Evolutionary conservation across 768 basidiomycete genomes (phyloP).

Genomic region (Trametes meyenii): DNA sequence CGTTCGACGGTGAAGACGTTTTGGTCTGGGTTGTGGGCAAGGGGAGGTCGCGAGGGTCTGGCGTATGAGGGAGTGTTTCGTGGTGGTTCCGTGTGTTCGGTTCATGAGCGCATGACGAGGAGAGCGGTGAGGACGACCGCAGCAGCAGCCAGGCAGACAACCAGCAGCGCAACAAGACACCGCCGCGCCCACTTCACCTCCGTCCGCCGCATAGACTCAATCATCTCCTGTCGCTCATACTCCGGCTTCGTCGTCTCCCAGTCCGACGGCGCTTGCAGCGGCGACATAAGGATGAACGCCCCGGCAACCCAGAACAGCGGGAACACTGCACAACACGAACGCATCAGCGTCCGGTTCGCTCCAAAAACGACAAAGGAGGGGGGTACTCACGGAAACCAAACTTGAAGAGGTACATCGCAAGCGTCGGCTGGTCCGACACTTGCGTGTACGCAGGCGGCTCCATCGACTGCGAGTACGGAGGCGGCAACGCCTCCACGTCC

Average conservation of each 20-base stretch:
- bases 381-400: constrained; percentile 50
- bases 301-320: constrained; percentile 52
- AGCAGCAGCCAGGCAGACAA: constrained; percentile 25
- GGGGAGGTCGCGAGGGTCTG: not conserved
- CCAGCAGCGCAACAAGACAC: constrained; percentile 35
- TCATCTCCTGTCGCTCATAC: constrained; percentile 37
- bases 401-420: constrained; percentile 52
- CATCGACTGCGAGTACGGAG: constrained; percentile 34
- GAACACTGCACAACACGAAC: constrained; percentile 40
- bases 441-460: constrained; percentile 40
- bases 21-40: too few species aligned
- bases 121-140: constrained; percentile 23
- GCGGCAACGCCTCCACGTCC: constrained; percentile 30
- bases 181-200: constrained; percentile 48
- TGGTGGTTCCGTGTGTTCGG: not conserved
- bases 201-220: constrained; percentile 37
- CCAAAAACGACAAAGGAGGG: not conserved
- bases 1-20: too few species aligned
- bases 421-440: constrained; percentile 43
- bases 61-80: not conserved
- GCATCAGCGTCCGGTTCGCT: not conserved
- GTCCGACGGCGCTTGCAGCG: constrained; percentile 40
- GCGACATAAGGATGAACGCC: constrained; percentile 43
- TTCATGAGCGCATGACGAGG: constrained; percentile 17
- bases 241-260: constrained; percentile 43